Evolutionary conservation across 208 protist genomes (phyloP).

Genomic region (Crithidia brevicula): DNA sequence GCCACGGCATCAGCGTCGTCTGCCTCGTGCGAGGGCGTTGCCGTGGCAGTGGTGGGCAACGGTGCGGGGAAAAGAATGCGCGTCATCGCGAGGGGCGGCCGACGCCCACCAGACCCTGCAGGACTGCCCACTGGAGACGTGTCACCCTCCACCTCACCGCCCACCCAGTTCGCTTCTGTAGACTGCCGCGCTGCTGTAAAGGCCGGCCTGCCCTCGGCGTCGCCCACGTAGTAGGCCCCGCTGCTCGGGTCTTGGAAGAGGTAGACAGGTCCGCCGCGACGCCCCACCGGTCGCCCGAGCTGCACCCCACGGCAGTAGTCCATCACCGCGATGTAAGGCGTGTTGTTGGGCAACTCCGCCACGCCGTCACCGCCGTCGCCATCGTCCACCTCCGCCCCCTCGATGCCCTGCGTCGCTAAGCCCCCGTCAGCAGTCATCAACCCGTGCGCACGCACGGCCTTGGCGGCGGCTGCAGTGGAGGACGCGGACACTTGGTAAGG

Average conservation of each 20-base stretch:
- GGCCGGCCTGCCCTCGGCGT: constrained; percentile 19
- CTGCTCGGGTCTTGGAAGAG: constrained; percentile 32
- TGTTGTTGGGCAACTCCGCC: background rate
- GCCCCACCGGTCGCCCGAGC: constrained; percentile 51
- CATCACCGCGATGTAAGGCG: constrained; percentile 60
- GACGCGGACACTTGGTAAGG: background rate
- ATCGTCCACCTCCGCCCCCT: background rate
- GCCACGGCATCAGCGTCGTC: background rate
- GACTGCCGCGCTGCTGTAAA: background rate
- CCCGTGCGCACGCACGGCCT: too few relatives aligned
- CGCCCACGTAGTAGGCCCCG: constrained; percentile 42
- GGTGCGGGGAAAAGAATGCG: constrained; percentile 54
- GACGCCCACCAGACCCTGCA: background rate
- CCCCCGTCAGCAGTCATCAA: too few relatives aligned
- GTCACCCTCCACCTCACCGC: constrained; percentile 4
- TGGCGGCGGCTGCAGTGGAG: too few relatives aligned
- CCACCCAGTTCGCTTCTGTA: background rate
- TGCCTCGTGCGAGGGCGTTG: background rate
- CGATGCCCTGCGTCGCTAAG: too few relatives aligned
- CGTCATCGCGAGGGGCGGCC: constrained; percentile 43
- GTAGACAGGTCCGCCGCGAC: constrained; percentile 44
- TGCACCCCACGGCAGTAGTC: constrained; percentile 77
- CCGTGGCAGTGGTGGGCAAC: background rate
- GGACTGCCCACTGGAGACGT: background rate
- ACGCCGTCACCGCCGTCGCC: background rate